Base-by-base conservation (phyloP, 768 basidiomycete species). In the Hysterangium stoloniferum region DNA sequence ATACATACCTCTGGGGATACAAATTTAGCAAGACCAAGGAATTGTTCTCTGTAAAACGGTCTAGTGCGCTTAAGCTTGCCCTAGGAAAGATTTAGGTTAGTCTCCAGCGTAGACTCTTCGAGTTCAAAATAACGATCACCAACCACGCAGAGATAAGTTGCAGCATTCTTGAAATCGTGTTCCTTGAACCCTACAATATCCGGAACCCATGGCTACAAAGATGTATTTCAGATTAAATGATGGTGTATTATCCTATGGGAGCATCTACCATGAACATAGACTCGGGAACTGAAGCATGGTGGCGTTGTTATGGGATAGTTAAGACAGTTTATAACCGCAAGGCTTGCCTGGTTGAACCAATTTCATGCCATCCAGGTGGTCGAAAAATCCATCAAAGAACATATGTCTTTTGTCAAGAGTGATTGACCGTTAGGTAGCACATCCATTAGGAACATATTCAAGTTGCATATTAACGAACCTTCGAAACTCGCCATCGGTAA, bases 331-430 rank as follows among this genome's bases (percentile, higher is more conserved):
- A 66, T 54, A 41, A 76, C 73, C 20, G 71, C 29, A 48, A 15
- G 13, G 60, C 62, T 40, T 38, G 79, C 78, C 69, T 34, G 74
- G 70, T 5, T 75, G 73, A 46, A 79, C 65, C 53, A 63, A 66
- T 44, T 68, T 69, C 77, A 84, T 82, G 42, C 82, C 82, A 44
- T 79, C 76, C 34, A 86, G 62, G 47, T 74, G 79, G 57, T 84
- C 74, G 61, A 82, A 82, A 27, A 84, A 78, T 17, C 82, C 82
- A 40, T 84, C 78, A 49, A 70, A 82, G 61, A 80, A 84, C 64
- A 73, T 66, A 38, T 68, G 68, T 56, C 80, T 81, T 59, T 46
- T 41, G 28, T 22, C 11, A 41, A 4, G 19, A 3, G 17, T 25
- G 11, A 34, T 34, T 17, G 17, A 34, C 33, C 17, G n/a, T n/a